Evolutionary conservation across 2,329 filamentous ascomycete genomes (phyloP), one percentile per base, ranked within the genome.

Genomic region (Aspergillus sojae): DNA sequence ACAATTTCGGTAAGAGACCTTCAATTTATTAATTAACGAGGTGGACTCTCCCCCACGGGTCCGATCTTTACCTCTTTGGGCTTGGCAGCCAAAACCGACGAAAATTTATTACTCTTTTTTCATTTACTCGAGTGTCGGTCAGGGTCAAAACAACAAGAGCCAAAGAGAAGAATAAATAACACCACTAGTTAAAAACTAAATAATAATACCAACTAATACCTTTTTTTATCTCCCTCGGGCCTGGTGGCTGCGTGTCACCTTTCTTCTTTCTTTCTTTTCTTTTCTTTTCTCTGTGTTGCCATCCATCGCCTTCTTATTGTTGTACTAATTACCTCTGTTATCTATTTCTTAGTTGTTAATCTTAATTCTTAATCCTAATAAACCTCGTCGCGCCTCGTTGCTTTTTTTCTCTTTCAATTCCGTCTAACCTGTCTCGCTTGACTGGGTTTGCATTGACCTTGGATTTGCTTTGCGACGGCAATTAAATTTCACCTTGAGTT

Each of bases 31-130:
- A 36, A 54, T 54, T 32, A 48, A 41, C 62, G 62, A 54, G 57
- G 59, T 60, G 52, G 63, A 57, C 30, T 54, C 62, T 64, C 62
- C 41, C 60, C 60, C 57, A 60, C 41, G 50, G 32, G 30, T 63
- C 65, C 36, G 65, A 67, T 67, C 65, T 52, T 58, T 67, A 54
- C 65, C 63, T 39, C 32, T 58, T 67, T 60, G 46, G 63, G 65
- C 14, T 30, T 62, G 57, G 57, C 43, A 55, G 39, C 39, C 10
- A 45, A 46, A 58, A 53, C 19, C 39, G 34, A 32, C 58, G 26
- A 56, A 61, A 43, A 54, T 14, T 34, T 21, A 54, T 32, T 34
- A 34, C 28, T 36, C 39, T 41, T 41, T 54, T 54, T 54, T 54
- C 52, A 36, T 34, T 34, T 54, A 34, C 26, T 53, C 32, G 30